These are phyloP conservation scores for Verticillium nonalfalfae DNA, from an alignment of 2,329 filamentous ascomycete genomes.

Conservation along the genomic window DNA sequence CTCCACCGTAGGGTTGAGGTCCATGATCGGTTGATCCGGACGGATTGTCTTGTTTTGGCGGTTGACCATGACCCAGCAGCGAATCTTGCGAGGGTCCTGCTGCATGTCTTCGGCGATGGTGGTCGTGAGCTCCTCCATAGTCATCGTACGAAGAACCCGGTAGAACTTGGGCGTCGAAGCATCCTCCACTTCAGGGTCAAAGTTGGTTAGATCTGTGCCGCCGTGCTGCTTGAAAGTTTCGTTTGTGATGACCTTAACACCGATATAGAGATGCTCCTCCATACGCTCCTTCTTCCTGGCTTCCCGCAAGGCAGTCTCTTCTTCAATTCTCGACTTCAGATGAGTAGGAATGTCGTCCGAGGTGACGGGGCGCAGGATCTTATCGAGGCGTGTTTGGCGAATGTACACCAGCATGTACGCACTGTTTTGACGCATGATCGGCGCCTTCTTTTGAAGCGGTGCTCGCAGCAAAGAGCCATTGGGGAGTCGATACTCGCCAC, in stretches of 20 bases:
- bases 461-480: conserved; percentile 37
- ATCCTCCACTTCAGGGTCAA: conserved; percentile 55
- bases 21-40: conserved; percentile 80
- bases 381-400: conserved; percentile 76
- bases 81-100: conserved; percentile 62
- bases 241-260: conserved; percentile 74
- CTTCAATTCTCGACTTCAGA: conserved; percentile 63
- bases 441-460: conserved; percentile 46
- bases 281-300: conserved; percentile 81
- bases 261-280: conserved; percentile 90
- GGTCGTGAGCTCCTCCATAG: conserved; percentile 66
- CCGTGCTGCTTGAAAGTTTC: conserved; percentile 75
- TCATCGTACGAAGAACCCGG: conserved; percentile 68
- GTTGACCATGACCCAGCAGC: conserved; percentile 97
- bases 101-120: conserved; percentile 65
- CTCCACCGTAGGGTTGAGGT: conserved; percentile 69
- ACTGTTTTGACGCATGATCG: conserved; percentile 64
- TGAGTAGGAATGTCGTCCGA: conserved; percentile 75
- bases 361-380: conserved; percentile 71
- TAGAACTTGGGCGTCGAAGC: conserved; percentile 66
- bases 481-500: conserved; percentile 67
- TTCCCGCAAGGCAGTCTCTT: conserved; percentile 73
- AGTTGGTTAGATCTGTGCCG: conserved; percentile 74
- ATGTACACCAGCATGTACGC: conserved; percentile 99
- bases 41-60: conserved; percentile 95